Percentiles rank a stretch among this genome's conserved stretches.
Evolutionary conservation across 2,329 filamentous ascomycete genomes (phyloP).

Genomic region (Tolypocladium tropicale): DNA sequence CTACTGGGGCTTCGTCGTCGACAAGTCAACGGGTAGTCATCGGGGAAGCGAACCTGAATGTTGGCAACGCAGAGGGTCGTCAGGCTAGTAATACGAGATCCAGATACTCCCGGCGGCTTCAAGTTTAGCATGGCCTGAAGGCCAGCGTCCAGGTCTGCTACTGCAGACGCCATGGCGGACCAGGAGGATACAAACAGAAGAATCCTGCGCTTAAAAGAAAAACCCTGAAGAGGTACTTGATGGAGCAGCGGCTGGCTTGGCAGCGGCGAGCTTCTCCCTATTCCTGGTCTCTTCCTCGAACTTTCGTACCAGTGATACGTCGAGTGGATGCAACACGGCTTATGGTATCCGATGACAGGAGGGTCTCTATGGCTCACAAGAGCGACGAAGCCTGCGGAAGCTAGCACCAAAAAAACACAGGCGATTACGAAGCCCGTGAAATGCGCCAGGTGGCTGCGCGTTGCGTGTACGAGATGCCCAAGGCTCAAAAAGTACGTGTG

Average conservation of each 20-base stretch:
- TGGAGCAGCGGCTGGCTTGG: neutral
- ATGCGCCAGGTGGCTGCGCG: conserved; percentile 1
- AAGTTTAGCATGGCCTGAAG: conserved; percentile 85
- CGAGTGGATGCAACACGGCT: neutral
- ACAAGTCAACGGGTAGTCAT: neutral
- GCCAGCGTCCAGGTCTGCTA: conserved; percentile 82
- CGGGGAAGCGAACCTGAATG: conserved; percentile 58
- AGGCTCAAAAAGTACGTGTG: conserved; percentile 8
- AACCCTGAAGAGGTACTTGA: neutral
- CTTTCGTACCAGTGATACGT: neutral
- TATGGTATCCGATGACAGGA: neutral
- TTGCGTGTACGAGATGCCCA: conserved; percentile 8
- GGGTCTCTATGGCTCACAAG: neutral
- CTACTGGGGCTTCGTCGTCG: neutral
- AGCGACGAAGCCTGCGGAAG: neutral
- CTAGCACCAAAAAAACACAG: neutral
- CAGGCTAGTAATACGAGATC: conserved; percentile 80
- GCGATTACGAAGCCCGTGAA: conserved; percentile 2
- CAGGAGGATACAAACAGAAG: conserved; percentile 3
- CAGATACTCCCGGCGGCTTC: conserved; percentile 90
- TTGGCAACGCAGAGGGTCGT: conserved; percentile 82
- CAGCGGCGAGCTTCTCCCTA: neutral
- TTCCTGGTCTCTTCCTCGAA: neutral
- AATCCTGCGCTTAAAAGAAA: neutral
- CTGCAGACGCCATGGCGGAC: conserved; percentile 60